Evolutionary conservation across 495 filamentous ascomycete species (phyloP).

Genomic region (Polyplosphaeria fusca): DNA sequence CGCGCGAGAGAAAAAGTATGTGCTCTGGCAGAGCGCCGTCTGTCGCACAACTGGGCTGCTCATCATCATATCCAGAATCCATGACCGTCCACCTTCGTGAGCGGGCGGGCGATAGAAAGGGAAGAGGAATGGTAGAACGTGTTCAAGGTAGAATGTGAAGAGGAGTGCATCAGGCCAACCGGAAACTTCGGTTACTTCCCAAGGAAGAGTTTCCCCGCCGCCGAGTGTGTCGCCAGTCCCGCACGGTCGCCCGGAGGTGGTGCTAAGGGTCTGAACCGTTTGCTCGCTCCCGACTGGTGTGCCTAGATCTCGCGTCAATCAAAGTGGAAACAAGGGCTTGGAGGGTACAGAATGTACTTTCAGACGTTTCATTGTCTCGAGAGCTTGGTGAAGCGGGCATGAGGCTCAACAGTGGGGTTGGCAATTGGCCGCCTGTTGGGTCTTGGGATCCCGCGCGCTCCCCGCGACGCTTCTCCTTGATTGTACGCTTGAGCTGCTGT

Average conservation of each 20-base stretch:
- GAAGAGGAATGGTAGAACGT: conserved; percentile 53
- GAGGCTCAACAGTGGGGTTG: background rate
- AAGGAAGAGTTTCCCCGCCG: background rate
- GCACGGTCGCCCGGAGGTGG: no score
- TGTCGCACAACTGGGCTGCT: conserved; percentile 50
- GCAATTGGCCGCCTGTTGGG: background rate
- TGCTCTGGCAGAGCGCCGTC: conserved; percentile 46
- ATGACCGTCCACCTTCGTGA: conserved; percentile 49
- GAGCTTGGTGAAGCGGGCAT: background rate
- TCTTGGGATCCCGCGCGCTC: conserved; percentile 12
- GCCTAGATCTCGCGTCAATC: background rate
- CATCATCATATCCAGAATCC: conserved; percentile 53
- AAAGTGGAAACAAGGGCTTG: background rate
- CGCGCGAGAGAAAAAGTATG: conserved; percentile 45
- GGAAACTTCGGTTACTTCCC: conserved; percentile 25
- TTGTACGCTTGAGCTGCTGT: conserved; percentile 49
- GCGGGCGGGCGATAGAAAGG: conserved; percentile 53
- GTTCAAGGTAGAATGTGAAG: conserved; percentile 53
- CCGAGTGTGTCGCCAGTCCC: no score
- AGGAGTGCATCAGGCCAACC: conserved; percentile 34
- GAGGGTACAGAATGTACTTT: no score
- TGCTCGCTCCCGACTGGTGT: background rate
- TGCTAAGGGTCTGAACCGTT: background rate
- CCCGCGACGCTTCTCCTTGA: conserved; percentile 50
- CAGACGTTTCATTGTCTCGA: background rate